Evolutionary conservation across 257 asterid species (phyloP).

Genomic region (Fraxinus excelsior): DNA sequence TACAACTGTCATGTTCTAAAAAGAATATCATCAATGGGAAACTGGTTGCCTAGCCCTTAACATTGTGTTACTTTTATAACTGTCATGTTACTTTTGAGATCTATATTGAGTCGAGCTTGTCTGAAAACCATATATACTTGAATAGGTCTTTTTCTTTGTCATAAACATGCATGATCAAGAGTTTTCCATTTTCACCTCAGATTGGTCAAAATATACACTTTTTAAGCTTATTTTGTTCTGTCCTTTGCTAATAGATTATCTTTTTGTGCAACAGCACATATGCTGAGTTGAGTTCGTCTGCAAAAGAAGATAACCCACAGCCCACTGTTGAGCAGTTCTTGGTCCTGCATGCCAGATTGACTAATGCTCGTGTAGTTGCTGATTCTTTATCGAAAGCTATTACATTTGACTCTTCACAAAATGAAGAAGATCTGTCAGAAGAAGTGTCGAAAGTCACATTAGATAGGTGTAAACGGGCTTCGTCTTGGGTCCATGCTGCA

Average conservation of each 20-base stretch:
- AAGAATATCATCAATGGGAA: too few species aligned
- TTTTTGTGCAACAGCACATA: constrained; percentile 62
- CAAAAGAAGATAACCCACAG: constrained; percentile 88
- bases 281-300: constrained; percentile 77
- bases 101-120: too few species aligned
- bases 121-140: neutral
- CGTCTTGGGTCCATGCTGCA: constrained; percentile 90
- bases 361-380: constrained; percentile 61
- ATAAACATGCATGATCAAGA: too few species aligned
- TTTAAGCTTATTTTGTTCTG: neutral
- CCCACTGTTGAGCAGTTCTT: constrained; percentile 92
- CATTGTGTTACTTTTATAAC: too few species aligned
- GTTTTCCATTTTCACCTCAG: neutral
- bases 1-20: too few species aligned
- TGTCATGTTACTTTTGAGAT: too few species aligned
- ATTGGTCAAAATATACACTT: neutral
- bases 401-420: constrained; percentile 43
- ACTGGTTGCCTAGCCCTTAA: too few species aligned
- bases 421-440: constrained; percentile 66
- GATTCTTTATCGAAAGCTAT: constrained; percentile 70
- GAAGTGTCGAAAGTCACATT: constrained; percentile 55
- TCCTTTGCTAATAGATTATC: constrained; percentile 18
- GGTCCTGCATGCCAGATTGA: constrained; percentile 65
- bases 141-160: neutral
- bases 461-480: constrained; percentile 73